Conservation (phyloP, 2,329 filamentous ascomycete species). For the Penicillium expansum region DNA sequence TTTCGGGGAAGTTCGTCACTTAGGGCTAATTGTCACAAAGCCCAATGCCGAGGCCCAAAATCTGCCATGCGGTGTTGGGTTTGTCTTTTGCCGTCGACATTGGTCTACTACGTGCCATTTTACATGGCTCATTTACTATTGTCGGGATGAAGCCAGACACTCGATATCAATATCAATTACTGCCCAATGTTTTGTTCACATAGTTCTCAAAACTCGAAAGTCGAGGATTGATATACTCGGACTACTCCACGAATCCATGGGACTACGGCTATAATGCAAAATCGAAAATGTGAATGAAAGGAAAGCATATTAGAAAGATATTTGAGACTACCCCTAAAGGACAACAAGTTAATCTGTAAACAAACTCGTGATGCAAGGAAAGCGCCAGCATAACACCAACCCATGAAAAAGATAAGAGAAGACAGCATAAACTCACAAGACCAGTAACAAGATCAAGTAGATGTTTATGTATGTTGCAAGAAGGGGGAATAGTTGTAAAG, state of each 20-base stretch:
- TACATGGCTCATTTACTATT: neutral
- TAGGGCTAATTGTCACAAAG: neutral
- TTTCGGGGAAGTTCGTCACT: neutral
- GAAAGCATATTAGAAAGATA: neutral
- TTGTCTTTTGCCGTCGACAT: neutral
- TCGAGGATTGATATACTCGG: neutral
- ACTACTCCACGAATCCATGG: neutral
- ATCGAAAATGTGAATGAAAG: neutral
- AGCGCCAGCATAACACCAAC: conserved; percentile 17
- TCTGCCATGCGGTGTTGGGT: neutral
- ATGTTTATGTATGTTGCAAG: conserved; percentile 21
- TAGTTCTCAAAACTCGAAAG: neutral
- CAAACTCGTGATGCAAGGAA: conserved; percentile 12
- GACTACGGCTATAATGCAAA: neutral
- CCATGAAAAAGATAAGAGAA: conserved; percentile 16
- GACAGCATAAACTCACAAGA: neutral
- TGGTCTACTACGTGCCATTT: neutral
- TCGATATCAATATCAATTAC: neutral
- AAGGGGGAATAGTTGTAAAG: conserved; percentile 17
- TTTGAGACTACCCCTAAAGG: neutral
- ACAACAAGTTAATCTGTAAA: neutral
- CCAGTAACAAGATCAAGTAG: conserved; percentile 10
- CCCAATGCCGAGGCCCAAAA: neutral
- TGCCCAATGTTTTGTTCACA: neutral
- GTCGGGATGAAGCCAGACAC: neutral